Evolutionary conservation across 208 protist genomes (phyloP), one percentile per base, ranked within the genome.

Genomic region (Phytomonas sp.): DNA sequence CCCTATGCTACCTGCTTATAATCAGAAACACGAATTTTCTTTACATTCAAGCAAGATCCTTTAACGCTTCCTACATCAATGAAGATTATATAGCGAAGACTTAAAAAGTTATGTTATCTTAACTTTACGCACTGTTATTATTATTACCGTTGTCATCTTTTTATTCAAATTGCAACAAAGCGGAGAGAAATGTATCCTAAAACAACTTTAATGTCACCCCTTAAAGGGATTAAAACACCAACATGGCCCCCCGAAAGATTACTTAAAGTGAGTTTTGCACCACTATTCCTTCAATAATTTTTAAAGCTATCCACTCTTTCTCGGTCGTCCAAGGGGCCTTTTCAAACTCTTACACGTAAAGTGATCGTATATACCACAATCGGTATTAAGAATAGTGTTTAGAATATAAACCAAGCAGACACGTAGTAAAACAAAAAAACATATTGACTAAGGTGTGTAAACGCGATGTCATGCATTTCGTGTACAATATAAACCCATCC

Each of bases 101-200:
- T 51, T 51, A n/a, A n/a, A 51, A 51, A 15, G 13, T 51, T 17
- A 51, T 51, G 13, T 28, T 36, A 29, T 4, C 28, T 5, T 6
- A 29, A 62, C 36, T 51, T 51, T 64, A 17, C 53, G 36, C 32
- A 6, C 26, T 17, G 23, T 64, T 30, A 15, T 59, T 59, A 13
- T 6, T 51, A 36, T 30, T 30, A 43, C 4, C 53, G 59, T 51
- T 66, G 67, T 56, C 67, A 63, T 66, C 67, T 59, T 71, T 71
- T 60, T 62, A 17, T 59, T 40, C 0, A 70, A 33, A 63, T 62
- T 29, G 29, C 40, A 43, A 40, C 7, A 71, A 30, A 4, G 7
- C 37, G 20, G 62, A 51, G 62, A 70, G 8, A 40, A 70, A 70
- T 31, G 43, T 31, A 68, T 34, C 33, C 40, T 4, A 60, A n/a